Percentiles rank a stretch among this genome's conserved stretches.
Conservation (phyloP, 768 basidiomycete genomes). For the Mycena floridula region DNA sequence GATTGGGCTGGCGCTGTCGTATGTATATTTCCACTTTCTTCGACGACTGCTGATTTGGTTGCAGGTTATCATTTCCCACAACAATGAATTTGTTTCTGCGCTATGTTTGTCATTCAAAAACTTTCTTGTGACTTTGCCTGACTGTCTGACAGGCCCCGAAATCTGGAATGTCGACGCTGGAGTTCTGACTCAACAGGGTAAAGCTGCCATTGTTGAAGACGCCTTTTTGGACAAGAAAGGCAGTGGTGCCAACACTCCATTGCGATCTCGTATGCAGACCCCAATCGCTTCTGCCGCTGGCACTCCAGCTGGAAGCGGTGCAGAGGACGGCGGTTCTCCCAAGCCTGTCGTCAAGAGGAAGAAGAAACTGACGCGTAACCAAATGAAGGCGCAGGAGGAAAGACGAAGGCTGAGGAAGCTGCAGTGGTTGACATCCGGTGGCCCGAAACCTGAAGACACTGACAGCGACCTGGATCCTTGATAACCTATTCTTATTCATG, state of each 20-base stretch:
- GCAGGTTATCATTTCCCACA: constrained; percentile 94
- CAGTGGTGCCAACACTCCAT: constrained; percentile 67
- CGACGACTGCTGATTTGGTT: constrained; percentile 7
- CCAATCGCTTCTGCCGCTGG: constrained; percentile 63
- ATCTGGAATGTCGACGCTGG: constrained; percentile 94
- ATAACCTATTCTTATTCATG: constrained; percentile 1
- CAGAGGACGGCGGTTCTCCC: constrained; percentile 46
- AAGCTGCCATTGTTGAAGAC: constrained; percentile 80
- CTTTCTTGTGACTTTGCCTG: constrained; percentile 8
- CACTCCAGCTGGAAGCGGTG: constrained; percentile 78
- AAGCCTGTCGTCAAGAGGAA: constrained; percentile 60
- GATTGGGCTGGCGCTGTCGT: constrained; percentile 93
- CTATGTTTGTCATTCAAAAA: constrained; percentile 50
- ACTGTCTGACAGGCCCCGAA: constrained; percentile 58
- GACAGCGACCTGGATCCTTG: constrained; percentile 44
- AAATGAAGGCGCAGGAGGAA: constrained; percentile 85
- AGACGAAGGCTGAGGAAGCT: constrained; percentile 74
- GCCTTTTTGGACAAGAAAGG: constrained; percentile 72
- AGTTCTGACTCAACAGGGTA: constrained; percentile 82
- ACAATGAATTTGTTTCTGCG: constrained; percentile 79
- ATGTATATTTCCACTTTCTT: constrained; percentile 21
- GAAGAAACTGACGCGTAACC: constrained; percentile 89
- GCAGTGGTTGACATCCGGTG: constrained; percentile 78
- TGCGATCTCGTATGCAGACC: constrained; percentile 61
- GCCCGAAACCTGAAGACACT: constrained; percentile 77